Percentiles rank a stretch among this genome's conserved stretches.
Conservation (phyloP, 768 basidiomycete genomes). For the Candolleomyces aberdarensis region DNA sequence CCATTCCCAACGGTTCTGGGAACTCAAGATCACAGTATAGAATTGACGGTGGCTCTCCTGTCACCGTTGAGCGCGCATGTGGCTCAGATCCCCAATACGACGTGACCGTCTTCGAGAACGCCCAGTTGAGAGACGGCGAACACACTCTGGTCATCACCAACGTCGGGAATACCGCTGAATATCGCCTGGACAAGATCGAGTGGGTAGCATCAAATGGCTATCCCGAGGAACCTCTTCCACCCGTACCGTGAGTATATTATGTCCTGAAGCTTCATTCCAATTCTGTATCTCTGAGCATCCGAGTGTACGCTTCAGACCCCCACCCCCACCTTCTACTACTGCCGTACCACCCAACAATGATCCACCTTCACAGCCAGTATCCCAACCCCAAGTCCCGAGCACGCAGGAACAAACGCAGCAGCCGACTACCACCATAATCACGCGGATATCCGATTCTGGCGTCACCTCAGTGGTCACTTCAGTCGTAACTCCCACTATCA, state of each 20-base stretch:
- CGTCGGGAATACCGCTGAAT: conserved; percentile 13
- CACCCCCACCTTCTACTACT: neutral
- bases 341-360: too few species aligned
- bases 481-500: too few species aligned
- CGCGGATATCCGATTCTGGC: too few species aligned
- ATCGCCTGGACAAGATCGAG: conserved; percentile 18
- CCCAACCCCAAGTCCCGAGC: too few species aligned
- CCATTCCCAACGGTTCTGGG: conserved; percentile 18
- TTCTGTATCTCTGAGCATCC: too few species aligned
- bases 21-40: conserved; percentile 11
- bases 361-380: too few species aligned
- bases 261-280: too few species aligned
- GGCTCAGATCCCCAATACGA: conserved; percentile 15
- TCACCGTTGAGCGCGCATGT: conserved; percentile 11
- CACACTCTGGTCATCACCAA: conserved; percentile 18
- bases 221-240: neutral
- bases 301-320: neutral
- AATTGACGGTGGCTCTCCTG: conserved; percentile 15
- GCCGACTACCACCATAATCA: too few species aligned
- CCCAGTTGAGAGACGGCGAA: conserved; percentile 10
- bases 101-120: conserved; percentile 11
- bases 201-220: neutral
- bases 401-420: too few species aligned
- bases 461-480: too few species aligned
- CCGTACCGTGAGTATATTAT: neutral